Evolutionary conservation across 371 early-diverging fungal genomes (phyloP).

Genomic region (Actinomortierella wolfii): DNA sequence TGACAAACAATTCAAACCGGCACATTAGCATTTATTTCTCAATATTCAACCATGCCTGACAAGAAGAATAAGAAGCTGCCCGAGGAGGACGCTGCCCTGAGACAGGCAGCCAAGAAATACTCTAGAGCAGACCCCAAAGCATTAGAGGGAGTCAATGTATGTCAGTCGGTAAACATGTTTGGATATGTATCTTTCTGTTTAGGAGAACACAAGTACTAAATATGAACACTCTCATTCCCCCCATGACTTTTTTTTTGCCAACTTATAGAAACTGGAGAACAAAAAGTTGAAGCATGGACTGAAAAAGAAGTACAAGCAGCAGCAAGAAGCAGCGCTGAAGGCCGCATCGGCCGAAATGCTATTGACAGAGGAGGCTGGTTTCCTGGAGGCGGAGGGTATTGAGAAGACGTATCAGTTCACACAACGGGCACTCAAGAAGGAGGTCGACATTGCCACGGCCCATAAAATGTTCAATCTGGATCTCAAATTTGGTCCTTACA

Average conservation of each 20-base stretch:
- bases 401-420: conserved; percentile 89
- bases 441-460: conserved; percentile 79
- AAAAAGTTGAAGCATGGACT: conserved; percentile 68
- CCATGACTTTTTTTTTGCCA: background rate
- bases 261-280: conserved; percentile 62
- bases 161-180: background rate
- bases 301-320: conserved; percentile 61
- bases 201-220: background rate
- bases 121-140: conserved; percentile 26
- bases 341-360: conserved; percentile 83
- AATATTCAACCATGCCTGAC: conserved; percentile 16
- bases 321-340: conserved; percentile 71
- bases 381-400: conserved; percentile 86
- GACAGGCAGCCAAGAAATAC: conserved; percentile 32
- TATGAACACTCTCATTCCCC: background rate
- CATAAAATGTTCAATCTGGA: conserved; percentile 87
- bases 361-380: conserved; percentile 77
- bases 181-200: background rate
- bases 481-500: conserved; percentile 85
- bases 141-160: conserved; percentile 43
- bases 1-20: too few relatives aligned
- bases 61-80: conserved; percentile 18
- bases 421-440: conserved; percentile 77
- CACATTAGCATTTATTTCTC: too few relatives aligned
- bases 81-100: conserved; percentile 41